These are phyloP conservation scores for Rauvolfia tetraphylla DNA, from an alignment of 257 asterid species.

Conservation along the genomic window DNA sequence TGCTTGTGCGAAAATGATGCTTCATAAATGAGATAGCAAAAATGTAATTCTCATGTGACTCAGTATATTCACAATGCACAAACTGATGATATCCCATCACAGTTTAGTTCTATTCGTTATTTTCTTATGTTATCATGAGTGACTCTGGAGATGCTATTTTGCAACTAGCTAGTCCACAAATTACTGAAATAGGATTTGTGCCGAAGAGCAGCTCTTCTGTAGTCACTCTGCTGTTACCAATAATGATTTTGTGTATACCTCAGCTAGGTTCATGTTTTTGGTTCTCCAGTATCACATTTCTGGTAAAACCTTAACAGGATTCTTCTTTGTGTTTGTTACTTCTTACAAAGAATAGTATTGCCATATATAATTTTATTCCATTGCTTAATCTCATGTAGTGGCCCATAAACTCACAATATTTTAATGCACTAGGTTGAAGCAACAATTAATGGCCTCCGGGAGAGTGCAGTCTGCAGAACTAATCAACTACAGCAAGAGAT, in stretches of 20 bases:
- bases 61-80: no score
- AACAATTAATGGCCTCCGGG: slow-evolving; percentile 72
- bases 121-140: no score
- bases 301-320: neutral
- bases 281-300: neutral
- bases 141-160: neutral
- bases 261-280: neutral
- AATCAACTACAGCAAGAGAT: slow-evolving; percentile 75
- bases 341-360: neutral
- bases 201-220: neutral
- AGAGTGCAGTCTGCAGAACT: slow-evolving; percentile 74
- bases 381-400: neutral
- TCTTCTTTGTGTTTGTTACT: neutral
- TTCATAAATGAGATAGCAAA: no score
- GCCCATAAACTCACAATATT: slow-evolving; percentile 1
- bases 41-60: no score
- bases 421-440: slow-evolving; percentile 56
- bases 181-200: neutral
- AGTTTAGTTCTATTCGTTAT: no score
- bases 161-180: neutral
- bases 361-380: neutral
- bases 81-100: no score
- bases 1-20: no score
- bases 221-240: neutral
- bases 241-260: no score